A percentile compares a stretch with the other conserved stretches of the same genome.
Evolutionary conservation across 768 basidiomycete species (phyloP).

Genomic region (Collybia sp.): DNA sequence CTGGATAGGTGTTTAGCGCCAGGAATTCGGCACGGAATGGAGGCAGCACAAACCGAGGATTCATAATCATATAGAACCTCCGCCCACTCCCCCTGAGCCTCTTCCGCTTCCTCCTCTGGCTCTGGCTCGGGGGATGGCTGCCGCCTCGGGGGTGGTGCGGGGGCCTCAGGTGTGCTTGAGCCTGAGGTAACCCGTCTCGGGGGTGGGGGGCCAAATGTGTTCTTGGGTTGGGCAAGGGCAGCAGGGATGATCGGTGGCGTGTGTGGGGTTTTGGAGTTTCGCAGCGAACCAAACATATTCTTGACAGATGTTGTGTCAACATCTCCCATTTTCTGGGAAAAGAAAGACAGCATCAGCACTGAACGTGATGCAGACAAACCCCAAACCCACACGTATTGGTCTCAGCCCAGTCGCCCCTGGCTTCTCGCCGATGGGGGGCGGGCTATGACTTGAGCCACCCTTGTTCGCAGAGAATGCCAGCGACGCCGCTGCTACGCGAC

Average conservation of each 20-base stretch:
- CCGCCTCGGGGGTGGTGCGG: constrained; percentile 22
- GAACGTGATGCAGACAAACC: constrained; percentile 3
- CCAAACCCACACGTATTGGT: constrained; percentile 19
- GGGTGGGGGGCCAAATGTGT: constrained; percentile 18
- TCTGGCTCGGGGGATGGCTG: constrained; percentile 27
- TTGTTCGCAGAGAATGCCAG: constrained; percentile 32
- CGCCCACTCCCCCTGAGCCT: constrained; percentile 63
- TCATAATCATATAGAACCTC: constrained; percentile 74
- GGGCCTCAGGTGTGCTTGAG: constrained; percentile 15
- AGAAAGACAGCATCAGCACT: background rate
- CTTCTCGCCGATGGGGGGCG: constrained; percentile 24
- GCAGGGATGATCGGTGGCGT: constrained; percentile 27
- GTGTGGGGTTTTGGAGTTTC: constrained; percentile 30
- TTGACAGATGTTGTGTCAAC: constrained; percentile 49
- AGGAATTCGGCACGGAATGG: background rate
- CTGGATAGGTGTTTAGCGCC: constrained; percentile 26
- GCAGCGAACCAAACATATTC: constrained; percentile 42
- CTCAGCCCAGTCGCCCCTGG: constrained; percentile 18
- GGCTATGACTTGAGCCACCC: constrained; percentile 10
- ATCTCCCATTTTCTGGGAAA: constrained; percentile 52
- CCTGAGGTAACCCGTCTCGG: constrained; percentile 5
- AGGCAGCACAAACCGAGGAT: constrained; percentile 41
- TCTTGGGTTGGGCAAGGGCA: constrained; percentile 40
- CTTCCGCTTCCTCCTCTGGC: constrained; percentile 26
- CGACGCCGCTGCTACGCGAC: constrained; percentile 56